Evolutionary conservation across 2,329 filamentous ascomycete genomes (phyloP).

Genomic region (Microascus cirrosus): DNA sequence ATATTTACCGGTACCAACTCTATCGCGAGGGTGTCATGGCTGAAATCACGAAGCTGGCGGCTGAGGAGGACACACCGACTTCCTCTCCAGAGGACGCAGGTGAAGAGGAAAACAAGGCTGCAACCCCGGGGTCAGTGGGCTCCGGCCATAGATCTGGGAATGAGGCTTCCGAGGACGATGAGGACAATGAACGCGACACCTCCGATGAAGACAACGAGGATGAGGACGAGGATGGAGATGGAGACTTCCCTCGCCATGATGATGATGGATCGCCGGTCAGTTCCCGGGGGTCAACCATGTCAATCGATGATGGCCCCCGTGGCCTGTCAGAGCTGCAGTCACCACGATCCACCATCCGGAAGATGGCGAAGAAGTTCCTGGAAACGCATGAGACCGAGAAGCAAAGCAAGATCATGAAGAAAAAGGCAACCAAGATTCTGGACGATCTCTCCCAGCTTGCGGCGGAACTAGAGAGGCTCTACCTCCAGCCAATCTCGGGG

Average conservation of each 20-base stretch:
- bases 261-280: conserved; percentile 51
- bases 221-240: conserved; percentile 38
- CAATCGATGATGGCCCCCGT: conserved; percentile 32
- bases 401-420: conserved; percentile 59
- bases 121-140: neutral
- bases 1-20: conserved; percentile 90
- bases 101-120: conserved; percentile 7
- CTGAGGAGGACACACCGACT: conserved; percentile 22
- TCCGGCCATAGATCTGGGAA: conserved; percentile 10
- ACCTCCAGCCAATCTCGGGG: conserved; percentile 35
- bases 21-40: conserved; percentile 93
- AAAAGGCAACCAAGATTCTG: conserved; percentile 68
- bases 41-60: conserved; percentile 75
- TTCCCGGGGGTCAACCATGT: conserved; percentile 57
- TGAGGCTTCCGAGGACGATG: conserved; percentile 14
- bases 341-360: conserved; percentile 56
- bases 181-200: conserved; percentile 23
- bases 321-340: conserved; percentile 36
- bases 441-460: conserved; percentile 61
- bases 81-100: conserved; percentile 1
- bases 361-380: conserved; percentile 72
- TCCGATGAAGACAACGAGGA: conserved; percentile 25
- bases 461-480: conserved; percentile 59
- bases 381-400: conserved; percentile 71
- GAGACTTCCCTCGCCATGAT: conserved; percentile 29